Evolutionary conservation across 2,329 filamentous ascomycete species (phyloP).

Genomic region (Paraphaeosphaeria sporulosa): DNA sequence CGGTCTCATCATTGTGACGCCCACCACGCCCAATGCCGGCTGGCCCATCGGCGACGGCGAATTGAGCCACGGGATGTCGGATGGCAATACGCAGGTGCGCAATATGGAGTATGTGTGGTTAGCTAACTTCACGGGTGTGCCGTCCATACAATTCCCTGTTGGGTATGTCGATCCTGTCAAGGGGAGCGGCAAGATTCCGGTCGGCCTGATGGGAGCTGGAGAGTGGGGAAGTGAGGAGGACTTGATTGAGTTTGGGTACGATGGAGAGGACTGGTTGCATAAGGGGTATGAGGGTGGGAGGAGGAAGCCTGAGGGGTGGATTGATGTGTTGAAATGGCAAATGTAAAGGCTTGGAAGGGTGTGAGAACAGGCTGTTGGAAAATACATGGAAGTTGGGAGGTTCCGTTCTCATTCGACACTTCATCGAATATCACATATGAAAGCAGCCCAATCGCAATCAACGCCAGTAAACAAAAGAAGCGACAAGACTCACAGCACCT

Average conservation of each 20-base stretch:
- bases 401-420: too few species aligned
- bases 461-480: too few species aligned
- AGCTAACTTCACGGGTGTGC: conserved; percentile 82
- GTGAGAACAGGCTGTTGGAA: background rate
- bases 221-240: conserved; percentile 64
- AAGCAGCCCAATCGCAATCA: too few species aligned
- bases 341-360: background rate
- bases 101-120: conserved; percentile 89
- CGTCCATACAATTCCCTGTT: conserved; percentile 76
- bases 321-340: conserved; percentile 46
- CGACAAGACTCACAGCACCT: too few species aligned
- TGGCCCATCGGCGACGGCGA: conserved; percentile 76
- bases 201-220: conserved; percentile 63
- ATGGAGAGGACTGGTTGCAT: conserved; percentile 59
- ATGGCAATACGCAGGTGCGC: conserved; percentile 75
- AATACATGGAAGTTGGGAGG: background rate
- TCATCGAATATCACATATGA: too few species aligned
- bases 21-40: conserved; percentile 77
- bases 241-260: conserved; percentile 61
- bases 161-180: conserved; percentile 70
- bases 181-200: conserved; percentile 64
- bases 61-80: conserved; percentile 68
- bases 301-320: conserved; percentile 46
- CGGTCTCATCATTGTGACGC: conserved; percentile 79
- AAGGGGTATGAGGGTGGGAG: conserved; percentile 45